Percentiles rank a stretch among this genome's conserved stretches.
Evolutionary conservation across 495 filamentous ascomycete species (phyloP).

Genomic region (Penicillium macrosclerotiorum): DNA sequence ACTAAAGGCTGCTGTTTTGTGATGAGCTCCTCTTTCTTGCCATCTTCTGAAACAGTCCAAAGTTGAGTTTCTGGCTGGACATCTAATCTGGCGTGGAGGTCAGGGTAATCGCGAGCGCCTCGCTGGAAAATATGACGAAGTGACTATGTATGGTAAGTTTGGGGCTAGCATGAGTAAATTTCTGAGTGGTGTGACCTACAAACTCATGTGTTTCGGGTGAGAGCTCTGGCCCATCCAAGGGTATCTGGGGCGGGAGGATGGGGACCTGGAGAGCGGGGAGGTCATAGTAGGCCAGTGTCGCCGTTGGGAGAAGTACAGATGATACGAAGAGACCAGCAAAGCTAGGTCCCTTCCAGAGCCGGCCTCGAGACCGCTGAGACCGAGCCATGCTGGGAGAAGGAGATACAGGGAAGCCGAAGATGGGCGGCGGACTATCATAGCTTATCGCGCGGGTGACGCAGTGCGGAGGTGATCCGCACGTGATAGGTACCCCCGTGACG

Average conservation of each 20-base stretch:
- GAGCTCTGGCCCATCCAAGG: constrained; percentile 19
- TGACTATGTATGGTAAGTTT: constrained; percentile 49
- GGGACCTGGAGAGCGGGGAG: constrained; percentile 19
- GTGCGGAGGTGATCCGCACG: constrained; percentile 8
- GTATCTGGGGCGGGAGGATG: constrained; percentile 34
- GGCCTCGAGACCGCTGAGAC: constrained; percentile 14
- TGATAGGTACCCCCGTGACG: constrained; percentile 11
- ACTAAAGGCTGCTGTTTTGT: constrained; percentile 33
- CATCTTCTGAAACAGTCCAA: constrained; percentile 65
- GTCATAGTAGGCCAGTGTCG: constrained; percentile 22
- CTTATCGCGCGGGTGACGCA: constrained; percentile 9
- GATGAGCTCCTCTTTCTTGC: constrained; percentile 39
- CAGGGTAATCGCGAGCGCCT: constrained; percentile 69
- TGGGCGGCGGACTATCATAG: constrained; percentile 11
- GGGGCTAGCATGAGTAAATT: not conserved
- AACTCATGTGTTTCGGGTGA: constrained; percentile 32
- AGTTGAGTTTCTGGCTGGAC: constrained; percentile 61
- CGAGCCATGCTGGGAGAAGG: constrained; percentile 10
- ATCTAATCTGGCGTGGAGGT: constrained; percentile 72
- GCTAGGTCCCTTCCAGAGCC: constrained; percentile 7
- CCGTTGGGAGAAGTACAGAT: constrained; percentile 18
- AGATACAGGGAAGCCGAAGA: constrained; percentile 17
- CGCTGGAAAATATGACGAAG: constrained; percentile 91
- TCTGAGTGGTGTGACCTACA: constrained; percentile 29
- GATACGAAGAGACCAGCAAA: constrained; percentile 23